Conservation (phyloP, 2,329 filamentous ascomycete genomes). For the Alternaria longipes region DNA sequence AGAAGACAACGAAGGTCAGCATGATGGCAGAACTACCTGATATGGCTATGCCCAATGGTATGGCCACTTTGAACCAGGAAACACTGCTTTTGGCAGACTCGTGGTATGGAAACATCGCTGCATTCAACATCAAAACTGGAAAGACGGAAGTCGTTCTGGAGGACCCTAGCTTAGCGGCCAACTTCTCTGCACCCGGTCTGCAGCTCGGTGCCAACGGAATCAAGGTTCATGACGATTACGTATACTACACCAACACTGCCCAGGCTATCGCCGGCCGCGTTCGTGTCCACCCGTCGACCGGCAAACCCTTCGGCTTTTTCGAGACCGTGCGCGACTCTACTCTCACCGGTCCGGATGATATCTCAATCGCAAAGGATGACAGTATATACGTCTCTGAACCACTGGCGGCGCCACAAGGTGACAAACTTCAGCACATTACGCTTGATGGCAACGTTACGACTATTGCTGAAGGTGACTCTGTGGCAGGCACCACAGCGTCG, state of each 20-base stretch:
- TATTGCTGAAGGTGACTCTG: slow-evolving; percentile 15
- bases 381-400: slow-evolving; percentile 22
- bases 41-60: slow-evolving; percentile 32
- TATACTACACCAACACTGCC: slow-evolving; percentile 36
- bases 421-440: slow-evolving; percentile 21
- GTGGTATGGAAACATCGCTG: slow-evolving; percentile 25
- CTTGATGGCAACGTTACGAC: slow-evolving; percentile 19
- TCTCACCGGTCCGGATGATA: slow-evolving; percentile 28
- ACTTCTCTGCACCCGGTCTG: slow-evolving; percentile 11
- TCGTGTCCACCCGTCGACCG: slow-evolving; percentile 18
- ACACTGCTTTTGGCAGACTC: slow-evolving; percentile 39
- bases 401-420: slow-evolving; percentile 14
- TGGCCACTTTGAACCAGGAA: slow-evolving; percentile 24
- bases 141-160: slow-evolving; percentile 19
- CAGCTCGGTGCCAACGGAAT: slow-evolving; percentile 37
- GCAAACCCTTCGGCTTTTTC: slow-evolving; percentile 9
- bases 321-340: slow-evolving; percentile 10
- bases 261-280: slow-evolving; percentile 24
- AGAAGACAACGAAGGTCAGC: neutral
- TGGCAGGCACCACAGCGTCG: slow-evolving; percentile 27
- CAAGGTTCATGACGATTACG: slow-evolving; percentile 11
- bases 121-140: slow-evolving; percentile 21
- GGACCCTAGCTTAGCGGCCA: slow-evolving; percentile 22
- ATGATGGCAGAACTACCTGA: slow-evolving; percentile 29
- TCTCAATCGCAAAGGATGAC: slow-evolving; percentile 28